Evolutionary conservation across 1,139 yeast species (phyloP).

Genomic region (Hemisphaericaspora subhashii): DNA sequence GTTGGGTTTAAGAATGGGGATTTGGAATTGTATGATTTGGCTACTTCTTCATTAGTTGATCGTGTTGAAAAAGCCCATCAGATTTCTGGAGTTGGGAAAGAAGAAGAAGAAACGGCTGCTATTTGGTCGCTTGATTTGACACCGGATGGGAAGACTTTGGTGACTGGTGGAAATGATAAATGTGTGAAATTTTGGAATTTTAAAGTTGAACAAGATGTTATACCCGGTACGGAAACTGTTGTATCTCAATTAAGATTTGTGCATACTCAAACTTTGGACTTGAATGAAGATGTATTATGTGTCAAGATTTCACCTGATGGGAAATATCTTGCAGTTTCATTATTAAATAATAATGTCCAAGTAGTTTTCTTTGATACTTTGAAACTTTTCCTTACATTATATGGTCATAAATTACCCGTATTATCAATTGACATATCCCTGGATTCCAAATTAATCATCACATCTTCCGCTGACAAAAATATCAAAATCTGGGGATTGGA

Average conservation of each 20-base stretch:
- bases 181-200: conserved; percentile 88
- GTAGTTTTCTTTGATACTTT: conserved; percentile 84
- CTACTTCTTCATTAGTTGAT: conserved; percentile 74
- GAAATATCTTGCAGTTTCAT: conserved; percentile 75
- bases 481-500: conserved; percentile 98
- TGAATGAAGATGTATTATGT: conserved; percentile 80
- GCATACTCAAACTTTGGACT: conserved; percentile 79
- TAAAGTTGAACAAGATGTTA: conserved; percentile 59
- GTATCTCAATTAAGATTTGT: conserved; percentile 58
- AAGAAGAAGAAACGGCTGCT: conserved; percentile 59
- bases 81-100: conserved; percentile 26
- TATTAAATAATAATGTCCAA: conserved; percentile 90
- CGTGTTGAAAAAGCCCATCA: conserved; percentile 72
- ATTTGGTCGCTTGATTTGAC: conserved; percentile 91
- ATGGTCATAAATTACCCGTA: conserved; percentile 96
- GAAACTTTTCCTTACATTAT: conserved; percentile 82
- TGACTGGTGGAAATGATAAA: conserved; percentile 95
- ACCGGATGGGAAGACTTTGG: conserved; percentile 78
- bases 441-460: conserved; percentile 83
- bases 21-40: conserved; percentile 80
- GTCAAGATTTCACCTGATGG: conserved; percentile 84
- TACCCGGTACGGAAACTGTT: conserved; percentile 65
- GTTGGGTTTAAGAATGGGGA: conserved; percentile 92
- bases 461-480: conserved; percentile 96
- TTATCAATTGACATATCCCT: conserved; percentile 83